These are phyloP conservation scores for Clarireedia homoeocarpa DNA, from an alignment of 2,329 filamentous ascomycete genomes.

Conservation along the genomic window DNA sequence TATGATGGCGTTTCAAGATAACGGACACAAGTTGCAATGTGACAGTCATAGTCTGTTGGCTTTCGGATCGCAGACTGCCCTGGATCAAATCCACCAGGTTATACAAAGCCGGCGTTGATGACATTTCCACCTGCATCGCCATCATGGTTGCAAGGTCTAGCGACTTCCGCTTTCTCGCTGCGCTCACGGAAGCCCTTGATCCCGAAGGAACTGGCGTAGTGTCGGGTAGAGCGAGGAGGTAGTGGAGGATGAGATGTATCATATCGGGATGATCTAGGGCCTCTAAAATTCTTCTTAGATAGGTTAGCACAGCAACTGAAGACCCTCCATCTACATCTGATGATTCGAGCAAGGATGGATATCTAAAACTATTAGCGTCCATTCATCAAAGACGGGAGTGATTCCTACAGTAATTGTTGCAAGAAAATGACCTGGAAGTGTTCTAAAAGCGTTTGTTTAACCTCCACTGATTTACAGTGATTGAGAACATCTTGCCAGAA, in stretches of 20 bases:
- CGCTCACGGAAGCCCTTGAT: constrained; percentile 49
- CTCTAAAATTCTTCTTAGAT: constrained; percentile 83
- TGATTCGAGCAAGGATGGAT: constrained; percentile 91
- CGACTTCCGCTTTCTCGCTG: constrained; percentile 76
- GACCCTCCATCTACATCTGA: constrained; percentile 96
- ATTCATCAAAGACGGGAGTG: background rate
- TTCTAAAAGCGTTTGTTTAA: constrained; percentile 87
- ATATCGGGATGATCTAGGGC: constrained; percentile 89
- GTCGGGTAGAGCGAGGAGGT: constrained; percentile 76
- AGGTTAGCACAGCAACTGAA: constrained; percentile 90
- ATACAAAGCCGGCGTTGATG: constrained; percentile 77
- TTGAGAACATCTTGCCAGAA: constrained; percentile 99
- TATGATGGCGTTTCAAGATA: constrained; percentile 79
- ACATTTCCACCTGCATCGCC: constrained; percentile 63
- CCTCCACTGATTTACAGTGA: constrained; percentile 85
- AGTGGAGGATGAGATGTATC: constrained; percentile 87
- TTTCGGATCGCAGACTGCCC: constrained; percentile 75
- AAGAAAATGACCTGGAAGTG: constrained; percentile 97
- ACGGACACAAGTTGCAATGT: constrained; percentile 82
- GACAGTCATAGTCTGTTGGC: constrained; percentile 81
- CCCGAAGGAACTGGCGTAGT: constrained; percentile 26
- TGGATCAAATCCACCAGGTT: constrained; percentile 87
- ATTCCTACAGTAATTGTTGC: constrained; percentile 76
- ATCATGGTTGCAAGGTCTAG: constrained; percentile 78
- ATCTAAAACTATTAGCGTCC: constrained; percentile 43